Base-by-base conservation (phyloP, 257 asterid genomes). In the Fraxinus cuspidata region DNA sequence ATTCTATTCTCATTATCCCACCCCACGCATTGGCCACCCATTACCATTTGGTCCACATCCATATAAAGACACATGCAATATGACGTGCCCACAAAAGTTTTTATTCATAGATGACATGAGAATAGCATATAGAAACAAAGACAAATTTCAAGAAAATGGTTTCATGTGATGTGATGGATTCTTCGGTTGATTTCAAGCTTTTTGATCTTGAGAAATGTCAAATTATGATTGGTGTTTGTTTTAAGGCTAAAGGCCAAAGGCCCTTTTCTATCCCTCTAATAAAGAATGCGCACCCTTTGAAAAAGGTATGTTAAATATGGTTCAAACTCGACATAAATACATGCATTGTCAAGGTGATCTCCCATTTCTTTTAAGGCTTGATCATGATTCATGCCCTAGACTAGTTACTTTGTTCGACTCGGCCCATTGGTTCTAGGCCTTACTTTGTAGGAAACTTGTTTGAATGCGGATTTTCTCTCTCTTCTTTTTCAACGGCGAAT, bases 41-140 rank as follows among this genome's bases (percentile, higher is more conserved):
- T 75, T 83, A 53, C 37, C 21, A 29, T 60, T 37, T 75, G 78
- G 82, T 71, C 86, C 86, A 77, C 86, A 47, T 44, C 79, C 78
- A 67, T 73, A 69, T 69, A 76, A 78, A 44, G 88, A 27, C 75
- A 68, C 79, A 78, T 71, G 77, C 77, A 85, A 32, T 78, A 66
- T 53, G 84, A 79, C 72, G 78, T 65, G 72, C 77, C 83, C 60
- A 42, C 79, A 66, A 56, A 78, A 35, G 75, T 74, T 78, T 65
- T 78, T 63, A 76, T 78, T 79, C 79, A 74, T 80, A 73, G 85
- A 86, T 70, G 83, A 73, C 86, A 84, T 74, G 80, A 84, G 82
- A 80, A 80, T 77, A 79, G 85, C 72, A 85, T 72, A 78, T 83
- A 66, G 82, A 82, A 84, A 84, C 81, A 70, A 73, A 72, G 86